These are phyloP conservation scores for Metschnikowia baotianmanensis DNA, from an alignment of 805 yeast species.

Conservation along the genomic window DNA sequence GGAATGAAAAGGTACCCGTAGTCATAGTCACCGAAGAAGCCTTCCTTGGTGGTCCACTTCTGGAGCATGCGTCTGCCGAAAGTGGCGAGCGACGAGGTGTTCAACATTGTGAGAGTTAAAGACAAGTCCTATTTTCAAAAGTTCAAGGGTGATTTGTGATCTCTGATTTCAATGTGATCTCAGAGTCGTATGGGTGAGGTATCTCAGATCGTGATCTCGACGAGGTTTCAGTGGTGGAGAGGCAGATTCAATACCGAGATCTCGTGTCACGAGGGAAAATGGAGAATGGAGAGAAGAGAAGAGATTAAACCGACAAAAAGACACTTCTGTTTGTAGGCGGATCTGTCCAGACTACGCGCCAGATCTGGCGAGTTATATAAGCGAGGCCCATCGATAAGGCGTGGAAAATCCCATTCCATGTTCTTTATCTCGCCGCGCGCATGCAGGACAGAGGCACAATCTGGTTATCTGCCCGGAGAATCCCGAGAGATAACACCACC, in stretches of 20 bases:
- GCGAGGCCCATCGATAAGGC: constrained; percentile 1
- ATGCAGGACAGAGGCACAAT: background rate
- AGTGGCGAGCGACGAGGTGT: constrained; percentile 6
- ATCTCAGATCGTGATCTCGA: too few relatives aligned
- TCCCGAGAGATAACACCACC: constrained; percentile 2
- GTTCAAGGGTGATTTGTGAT: too few relatives aligned
- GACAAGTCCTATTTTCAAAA: too few relatives aligned
- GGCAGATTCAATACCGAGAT: too few relatives aligned
- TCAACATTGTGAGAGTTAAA: background rate
- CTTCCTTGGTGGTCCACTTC: constrained; percentile 71
- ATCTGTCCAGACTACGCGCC: background rate
- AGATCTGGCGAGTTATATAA: constrained; percentile 4
- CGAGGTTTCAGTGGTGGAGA: too few relatives aligned
- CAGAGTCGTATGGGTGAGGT: too few relatives aligned
- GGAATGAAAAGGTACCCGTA: constrained; percentile 80
- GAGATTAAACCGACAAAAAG: too few relatives aligned
- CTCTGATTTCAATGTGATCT: too few relatives aligned
- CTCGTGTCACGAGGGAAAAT: too few relatives aligned
- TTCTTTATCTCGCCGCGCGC: constrained; percentile 1
- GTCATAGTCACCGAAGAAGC: constrained; percentile 85
- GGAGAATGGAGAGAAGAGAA: too few relatives aligned
- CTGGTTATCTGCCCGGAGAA: background rate
- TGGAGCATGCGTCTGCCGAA: constrained; percentile 24
- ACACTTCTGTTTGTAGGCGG: background rate
- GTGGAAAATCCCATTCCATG: constrained; percentile 1